Conservation (phyloP, 805 yeast genomes). For the Ogataea minuta region DNA sequence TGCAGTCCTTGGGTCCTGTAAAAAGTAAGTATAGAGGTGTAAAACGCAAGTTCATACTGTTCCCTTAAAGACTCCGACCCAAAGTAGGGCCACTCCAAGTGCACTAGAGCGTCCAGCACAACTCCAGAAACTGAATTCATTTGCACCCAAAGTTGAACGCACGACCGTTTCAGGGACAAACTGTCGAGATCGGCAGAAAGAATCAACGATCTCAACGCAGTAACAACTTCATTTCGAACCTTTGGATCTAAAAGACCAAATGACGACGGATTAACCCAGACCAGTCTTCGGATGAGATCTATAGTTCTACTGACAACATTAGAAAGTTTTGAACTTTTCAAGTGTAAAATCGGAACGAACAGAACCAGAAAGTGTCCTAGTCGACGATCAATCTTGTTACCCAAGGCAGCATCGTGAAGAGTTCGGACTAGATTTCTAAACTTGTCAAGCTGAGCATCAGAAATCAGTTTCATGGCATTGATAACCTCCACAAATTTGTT, state of each 20-base stretch:
- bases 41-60: slow-evolving; percentile 26
- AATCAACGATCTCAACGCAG: slow-evolving; percentile 20
- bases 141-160: slow-evolving; percentile 24
- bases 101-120: slow-evolving; percentile 24
- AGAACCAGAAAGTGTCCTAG: background rate
- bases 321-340: background rate
- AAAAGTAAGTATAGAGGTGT: slow-evolving; percentile 18
- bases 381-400: background rate
- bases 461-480: slow-evolving; percentile 9
- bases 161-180: slow-evolving; percentile 14
- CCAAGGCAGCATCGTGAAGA: slow-evolving; percentile 5
- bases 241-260: background rate
- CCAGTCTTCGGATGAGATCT: slow-evolving; percentile 5
- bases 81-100: slow-evolving; percentile 33
- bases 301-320: slow-evolving; percentile 9
- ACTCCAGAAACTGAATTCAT: slow-evolving; percentile 14
- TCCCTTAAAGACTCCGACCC: slow-evolving; percentile 19
- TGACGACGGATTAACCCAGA: slow-evolving; percentile 6
- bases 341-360: background rate
- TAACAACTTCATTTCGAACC: slow-evolving; percentile 16
- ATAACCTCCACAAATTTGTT: slow-evolving; percentile 16
- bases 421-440: slow-evolving; percentile 16
- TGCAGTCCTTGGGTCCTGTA: slow-evolving; percentile 12
- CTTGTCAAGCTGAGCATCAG: slow-evolving; percentile 8
- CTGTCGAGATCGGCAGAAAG: slow-evolving; percentile 12